A percentile compares a stretch with the other conserved stretches of the same genome.
Conservation (phyloP, 352 stramenopile genomes). For the Ochromonadaceae sp. region DNA sequence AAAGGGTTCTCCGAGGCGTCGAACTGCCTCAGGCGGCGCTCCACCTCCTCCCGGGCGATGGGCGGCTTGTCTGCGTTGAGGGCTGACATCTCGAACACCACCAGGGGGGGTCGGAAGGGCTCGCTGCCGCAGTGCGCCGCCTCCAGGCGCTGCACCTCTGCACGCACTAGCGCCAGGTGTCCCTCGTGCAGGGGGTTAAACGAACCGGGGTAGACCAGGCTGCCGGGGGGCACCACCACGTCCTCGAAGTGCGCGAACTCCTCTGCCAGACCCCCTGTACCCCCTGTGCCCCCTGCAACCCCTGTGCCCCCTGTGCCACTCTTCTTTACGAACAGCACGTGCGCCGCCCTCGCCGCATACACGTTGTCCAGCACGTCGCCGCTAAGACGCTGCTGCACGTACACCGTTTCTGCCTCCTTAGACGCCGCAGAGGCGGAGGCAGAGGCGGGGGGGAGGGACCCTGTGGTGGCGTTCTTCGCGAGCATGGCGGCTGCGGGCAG, state of each 20-base stretch:
- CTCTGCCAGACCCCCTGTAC: background rate
- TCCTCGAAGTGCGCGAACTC: slow-evolving; percentile 19
- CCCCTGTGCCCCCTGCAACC: background rate
- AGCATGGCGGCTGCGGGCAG: too few species aligned
- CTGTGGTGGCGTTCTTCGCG: too few species aligned
- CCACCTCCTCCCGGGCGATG: slow-evolving; percentile 22
- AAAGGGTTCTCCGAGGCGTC: slow-evolving; percentile 10
- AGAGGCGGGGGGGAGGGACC: background rate
- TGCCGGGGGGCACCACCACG: background rate
- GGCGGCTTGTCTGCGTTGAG: slow-evolving; percentile 34
- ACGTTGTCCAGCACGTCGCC: slow-evolving; percentile 7
- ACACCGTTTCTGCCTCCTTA: background rate
- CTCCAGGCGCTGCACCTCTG: slow-evolving; percentile 16
- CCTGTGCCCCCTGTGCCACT: background rate
- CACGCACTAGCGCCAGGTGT: slow-evolving; percentile 28
- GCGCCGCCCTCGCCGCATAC: slow-evolving; percentile 10
- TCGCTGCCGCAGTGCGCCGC: too few species aligned
- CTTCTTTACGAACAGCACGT: too few species aligned
- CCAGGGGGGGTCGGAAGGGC: slow-evolving; percentile 1
- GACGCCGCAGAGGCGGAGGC: background rate
- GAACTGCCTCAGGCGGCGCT: slow-evolving; percentile 29
- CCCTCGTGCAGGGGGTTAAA: slow-evolving; percentile 38
- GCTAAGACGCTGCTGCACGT: slow-evolving; percentile 15
- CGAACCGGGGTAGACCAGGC: slow-evolving; percentile 32
- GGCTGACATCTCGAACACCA: slow-evolving; percentile 35